Percentiles rank a stretch among this genome's conserved stretches.
Evolutionary conservation across 768 basidiomycete species (phyloP).

Genomic region (Sistotremastrum niveocremeum): DNA sequence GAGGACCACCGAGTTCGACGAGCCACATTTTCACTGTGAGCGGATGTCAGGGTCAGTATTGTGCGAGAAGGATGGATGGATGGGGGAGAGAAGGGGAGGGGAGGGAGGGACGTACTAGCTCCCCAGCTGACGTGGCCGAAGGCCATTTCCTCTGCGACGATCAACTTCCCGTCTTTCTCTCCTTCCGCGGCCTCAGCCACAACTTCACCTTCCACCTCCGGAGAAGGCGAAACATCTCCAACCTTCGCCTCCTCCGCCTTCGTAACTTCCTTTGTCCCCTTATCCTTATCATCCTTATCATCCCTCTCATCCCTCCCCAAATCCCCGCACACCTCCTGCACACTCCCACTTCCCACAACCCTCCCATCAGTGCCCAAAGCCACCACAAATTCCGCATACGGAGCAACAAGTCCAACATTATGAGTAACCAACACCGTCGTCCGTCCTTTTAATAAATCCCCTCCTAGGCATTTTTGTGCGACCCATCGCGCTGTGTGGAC

Average conservation of each 20-base stretch:
- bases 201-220: neutral
- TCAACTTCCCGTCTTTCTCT: slow-evolving; percentile 9
- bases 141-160: slow-evolving; percentile 11
- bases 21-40: no score
- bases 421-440: slow-evolving; percentile 22
- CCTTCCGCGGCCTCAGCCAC: neutral
- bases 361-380: slow-evolving; percentile 7
- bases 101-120: neutral
- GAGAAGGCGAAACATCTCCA: no score
- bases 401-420: slow-evolving; percentile 8
- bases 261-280: no score
- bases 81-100: no score
- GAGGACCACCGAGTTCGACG: neutral
- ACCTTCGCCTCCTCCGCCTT: no score
- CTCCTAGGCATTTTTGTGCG: slow-evolving; percentile 22
- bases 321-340: slow-evolving; percentile 22
- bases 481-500: slow-evolving; percentile 26
- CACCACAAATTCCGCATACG: slow-evolving; percentile 11
- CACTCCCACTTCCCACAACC: slow-evolving; percentile 21
- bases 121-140: slow-evolving; percentile 10
- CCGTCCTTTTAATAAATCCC: slow-evolving; percentile 19
- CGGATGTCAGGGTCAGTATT: no score
- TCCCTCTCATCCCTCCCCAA: slow-evolving; percentile 16
- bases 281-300: no score
- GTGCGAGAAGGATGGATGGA: no score